phyloP scores from a whole-genome alignment of 306 rosid species.

The Rosa multiflora region DNA sequence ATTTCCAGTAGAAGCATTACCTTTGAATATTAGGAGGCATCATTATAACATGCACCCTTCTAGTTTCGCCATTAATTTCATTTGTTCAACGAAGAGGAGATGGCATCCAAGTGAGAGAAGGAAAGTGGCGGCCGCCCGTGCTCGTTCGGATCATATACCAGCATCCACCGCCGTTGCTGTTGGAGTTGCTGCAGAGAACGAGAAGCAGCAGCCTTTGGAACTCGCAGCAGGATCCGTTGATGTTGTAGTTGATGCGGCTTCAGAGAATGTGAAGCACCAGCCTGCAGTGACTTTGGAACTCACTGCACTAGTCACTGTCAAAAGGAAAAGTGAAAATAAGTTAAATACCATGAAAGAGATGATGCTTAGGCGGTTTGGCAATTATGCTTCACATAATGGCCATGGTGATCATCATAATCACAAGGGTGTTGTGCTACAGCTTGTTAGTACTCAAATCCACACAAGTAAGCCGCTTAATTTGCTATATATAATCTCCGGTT shows the following conservation, averaged over 20 bases:
- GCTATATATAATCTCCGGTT: background rate
- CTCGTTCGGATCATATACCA: background rate
- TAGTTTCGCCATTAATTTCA: background rate
- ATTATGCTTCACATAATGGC: background rate
- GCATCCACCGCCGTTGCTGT: background rate
- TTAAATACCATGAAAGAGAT: background rate
- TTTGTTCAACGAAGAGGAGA: background rate
- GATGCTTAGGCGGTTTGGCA: slow-evolving; percentile 11
- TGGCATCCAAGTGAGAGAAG: background rate
- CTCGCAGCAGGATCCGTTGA: background rate
- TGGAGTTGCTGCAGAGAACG: background rate
- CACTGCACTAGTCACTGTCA: slow-evolving; percentile 2
- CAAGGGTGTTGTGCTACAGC: slow-evolving; percentile 36
- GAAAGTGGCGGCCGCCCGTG: background rate
- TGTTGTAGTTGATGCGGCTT: background rate
- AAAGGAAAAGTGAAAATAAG: background rate
- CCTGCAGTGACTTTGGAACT: background rate
- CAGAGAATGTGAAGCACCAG: background rate
- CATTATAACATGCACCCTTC: too few species aligned
- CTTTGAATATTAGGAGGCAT: too few species aligned
- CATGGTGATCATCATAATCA: background rate
- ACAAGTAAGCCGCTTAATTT: slow-evolving; percentile 21
- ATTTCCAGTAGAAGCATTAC: too few species aligned
- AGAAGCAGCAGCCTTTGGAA: background rate
- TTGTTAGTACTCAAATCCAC: slow-evolving; percentile 37